Base-by-base conservation (phyloP, 2,329 filamentous ascomycete species). In the Blastomyces gilchristii region DNA sequence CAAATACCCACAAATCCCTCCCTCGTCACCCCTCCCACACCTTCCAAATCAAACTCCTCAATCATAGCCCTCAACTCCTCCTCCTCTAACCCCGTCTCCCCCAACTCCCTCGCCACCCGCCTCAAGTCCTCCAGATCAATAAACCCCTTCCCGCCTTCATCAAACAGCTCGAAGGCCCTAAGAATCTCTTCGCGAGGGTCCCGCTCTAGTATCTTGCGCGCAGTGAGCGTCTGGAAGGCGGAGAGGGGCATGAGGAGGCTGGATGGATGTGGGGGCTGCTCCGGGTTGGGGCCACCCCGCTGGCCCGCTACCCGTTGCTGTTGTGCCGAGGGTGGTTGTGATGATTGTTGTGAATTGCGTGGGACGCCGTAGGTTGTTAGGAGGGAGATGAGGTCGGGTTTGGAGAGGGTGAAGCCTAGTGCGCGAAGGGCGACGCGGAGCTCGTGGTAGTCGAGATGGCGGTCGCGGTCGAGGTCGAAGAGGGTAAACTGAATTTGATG, bases 401-500 rank as follows among this genome's bases (percentile, higher is more conserved):
- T 96, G 64, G 90, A 84, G 59, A 96, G 82, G 71, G 95, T 91
- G 79, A 97, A 97, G 67, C 94, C 94, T 0, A 99, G 86, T 3
- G 94, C 94, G 74, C 95, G 94, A 71, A 97, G 87, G 65, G 93
- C 91, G 78, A 97, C 94, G 77, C 94, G 93, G 74, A 97, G 90
- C 78, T 99, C 94, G 79, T 97, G 94, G 81, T 96, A 97, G 80
- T 97, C 93, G 73, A 99, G 90, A 76, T 89, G 87, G 57, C 87
- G 85, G 79, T 97, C 92, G 75, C 95, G 93, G 81, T 97, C 93
- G 72, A 96, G 88, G 75, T 97, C 94, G 82, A 99, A 97, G 68
- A 97, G 86, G 66, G 87, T 87, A 77, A 97, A 97, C 89, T 96
- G 68, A 52, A 60, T 57, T n/a, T 58, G 12, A 41, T 16, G 22